Evolutionary conservation across 768 basidiomycete genomes (phyloP), one percentile per base, ranked within the genome.

Genomic region (Tylopilus intermedius): DNA sequence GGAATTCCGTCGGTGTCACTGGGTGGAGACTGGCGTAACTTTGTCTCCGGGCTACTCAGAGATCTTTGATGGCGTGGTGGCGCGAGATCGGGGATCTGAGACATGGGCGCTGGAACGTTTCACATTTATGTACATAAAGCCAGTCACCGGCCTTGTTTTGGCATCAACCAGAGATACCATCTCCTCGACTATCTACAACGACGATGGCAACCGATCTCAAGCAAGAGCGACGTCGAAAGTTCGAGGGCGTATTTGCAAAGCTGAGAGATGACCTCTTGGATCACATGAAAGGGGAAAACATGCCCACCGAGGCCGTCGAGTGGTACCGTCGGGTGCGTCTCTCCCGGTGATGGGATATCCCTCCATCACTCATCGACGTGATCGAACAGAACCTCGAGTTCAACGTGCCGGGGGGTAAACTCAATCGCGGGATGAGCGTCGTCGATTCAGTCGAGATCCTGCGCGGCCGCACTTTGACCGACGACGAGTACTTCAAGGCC

Each of bases 371-470:
- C 18, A 18, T 10, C 30, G 29, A 9, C 8, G 33, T 14, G 11
- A 33, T 30, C 22, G 32, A 22, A 40, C 49, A 49, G 49, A 94
- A 79, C 67, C 74, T 98, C 51, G 81, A 94, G 59, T 88, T 93
- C 76, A 98, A 97, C 71, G 88, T 90, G n/a, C 94, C 94, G 0
- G 90, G 92, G 39, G 94, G 93, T 3, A 98, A 98, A 72, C 84
- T 97, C 49, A 98, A 96, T 72, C 84, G 95, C 33, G 94, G 95
- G n/a, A 77, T 97, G 73, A 93, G 92, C 10, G 94, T 96, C 62
- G 87, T 94, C 43, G 95, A 97, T 70, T 89, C 91, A 3, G 88
- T 86, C 48, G 85, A 91, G 71, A 94, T 97, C 66, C 71, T 98
- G 55, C 83, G 86, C 54, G 90, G 88, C 1, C 74, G 81, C 2